A percentile compares a stretch with the other conserved stretches of the same genome.
phyloP scores from a whole-genome alignment of 768 basidiomycete genomes.

The Pulveroboletus frians region DNA sequence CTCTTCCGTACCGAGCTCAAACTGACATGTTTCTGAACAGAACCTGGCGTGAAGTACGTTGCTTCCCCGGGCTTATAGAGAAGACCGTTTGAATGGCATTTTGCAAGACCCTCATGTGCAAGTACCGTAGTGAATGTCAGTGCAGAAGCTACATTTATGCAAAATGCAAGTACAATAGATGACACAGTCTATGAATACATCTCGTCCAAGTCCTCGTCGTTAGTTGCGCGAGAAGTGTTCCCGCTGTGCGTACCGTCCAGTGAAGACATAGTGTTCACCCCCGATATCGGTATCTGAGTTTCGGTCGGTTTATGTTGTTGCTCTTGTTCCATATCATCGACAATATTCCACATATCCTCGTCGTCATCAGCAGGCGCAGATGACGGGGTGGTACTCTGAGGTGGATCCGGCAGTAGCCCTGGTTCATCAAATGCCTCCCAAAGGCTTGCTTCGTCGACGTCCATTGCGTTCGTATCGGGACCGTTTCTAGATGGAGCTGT shows the following conservation, averaged over 20 bases:
- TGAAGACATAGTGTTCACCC: constrained; percentile 16
- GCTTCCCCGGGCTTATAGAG: no score
- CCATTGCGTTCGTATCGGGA: constrained; percentile 13
- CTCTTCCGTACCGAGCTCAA: background rate
- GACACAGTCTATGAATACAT: constrained; percentile 45
- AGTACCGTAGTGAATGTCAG: background rate
- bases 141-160: background rate
- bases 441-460: constrained; percentile 38
- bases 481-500: constrained; percentile 6
- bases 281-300: constrained; percentile 22
- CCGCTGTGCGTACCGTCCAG: constrained; percentile 6
- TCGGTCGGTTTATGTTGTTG: constrained; percentile 3
- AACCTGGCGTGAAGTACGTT: background rate
- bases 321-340: constrained; percentile 48
- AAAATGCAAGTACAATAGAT: background rate
- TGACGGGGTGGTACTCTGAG: background rate
- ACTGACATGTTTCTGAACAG: constrained; percentile 12
- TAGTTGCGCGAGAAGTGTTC: constrained; percentile 24
- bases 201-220: constrained; percentile 58
- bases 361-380: constrained; percentile 36
- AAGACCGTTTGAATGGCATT: no score
- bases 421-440: constrained; percentile 28
- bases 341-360: constrained; percentile 69
- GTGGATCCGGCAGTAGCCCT: background rate
- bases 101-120: background rate